phyloP scores from a whole-genome alignment of 1,284 basidiomycete genomes.

The Ganoderma lucidum region DNA sequence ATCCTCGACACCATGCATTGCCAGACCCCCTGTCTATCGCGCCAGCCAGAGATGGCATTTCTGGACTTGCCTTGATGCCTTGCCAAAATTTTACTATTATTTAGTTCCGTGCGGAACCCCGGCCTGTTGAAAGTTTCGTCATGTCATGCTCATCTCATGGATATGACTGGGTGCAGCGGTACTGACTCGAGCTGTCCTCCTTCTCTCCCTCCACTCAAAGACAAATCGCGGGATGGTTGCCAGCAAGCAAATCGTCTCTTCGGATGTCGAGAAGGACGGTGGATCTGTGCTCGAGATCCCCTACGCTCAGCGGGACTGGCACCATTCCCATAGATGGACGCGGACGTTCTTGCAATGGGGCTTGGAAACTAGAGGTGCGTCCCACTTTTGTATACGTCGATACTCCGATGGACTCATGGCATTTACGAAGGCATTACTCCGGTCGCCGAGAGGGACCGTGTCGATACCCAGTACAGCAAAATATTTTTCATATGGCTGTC shows the following conservation, averaged over 20 bases:
- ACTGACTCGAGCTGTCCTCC: background rate
- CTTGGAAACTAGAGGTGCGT: conserved; percentile 39
- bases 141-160: background rate
- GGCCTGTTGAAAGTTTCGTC: background rate
- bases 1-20: background rate
- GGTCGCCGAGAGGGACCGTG: conserved; percentile 57
- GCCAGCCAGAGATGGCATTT: background rate
- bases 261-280: conserved; percentile 30
- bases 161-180: background rate
- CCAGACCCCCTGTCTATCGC: background rate
- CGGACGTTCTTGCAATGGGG: conserved; percentile 37
- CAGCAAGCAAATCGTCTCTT: background rate
- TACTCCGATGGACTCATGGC: background rate
- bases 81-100: too few relatives aligned
- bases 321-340: conserved; percentile 34
- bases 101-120: conserved; percentile 2
- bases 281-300: conserved; percentile 26
- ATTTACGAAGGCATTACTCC: conserved; percentile 56
- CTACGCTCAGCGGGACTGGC: conserved; percentile 29
- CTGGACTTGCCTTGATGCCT: background rate
- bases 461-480: conserved; percentile 71
- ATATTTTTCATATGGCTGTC: conserved; percentile 83
- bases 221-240: background rate
- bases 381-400: background rate
- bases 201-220: background rate